These are phyloP conservation scores for Plenodomus biglobosus DNA, from an alignment of 2,329 filamentous ascomycete species.

Conservation along the genomic window DNA sequence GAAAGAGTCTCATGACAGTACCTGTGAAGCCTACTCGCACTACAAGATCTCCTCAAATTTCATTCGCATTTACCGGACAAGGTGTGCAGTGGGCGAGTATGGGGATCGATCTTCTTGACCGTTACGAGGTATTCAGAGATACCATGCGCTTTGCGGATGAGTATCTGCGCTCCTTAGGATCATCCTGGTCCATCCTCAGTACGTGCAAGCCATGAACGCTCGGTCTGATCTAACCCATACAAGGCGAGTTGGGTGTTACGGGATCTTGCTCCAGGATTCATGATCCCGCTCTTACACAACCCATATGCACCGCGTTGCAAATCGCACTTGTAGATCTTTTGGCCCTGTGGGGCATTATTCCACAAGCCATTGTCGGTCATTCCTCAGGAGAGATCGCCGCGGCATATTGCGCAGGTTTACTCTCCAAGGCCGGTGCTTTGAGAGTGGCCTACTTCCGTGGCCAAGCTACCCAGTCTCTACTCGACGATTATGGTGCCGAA, in stretches of 20 bases:
- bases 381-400: constrained; percentile 28
- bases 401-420: constrained; percentile 11
- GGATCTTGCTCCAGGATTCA: too few species aligned
- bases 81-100: constrained; percentile 33
- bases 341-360: constrained; percentile 11
- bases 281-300: constrained; percentile 13
- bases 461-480: constrained; percentile 3
- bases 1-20: constrained; percentile 1
- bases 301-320: constrained; percentile 4
- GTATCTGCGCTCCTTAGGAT: neutral
- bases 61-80: constrained; percentile 35
- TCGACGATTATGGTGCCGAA: neutral
- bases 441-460: constrained; percentile 12
- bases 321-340: constrained; percentile 7
- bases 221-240: too few species aligned
- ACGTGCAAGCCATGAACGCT: too few species aligned
- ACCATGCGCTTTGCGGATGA: constrained; percentile 3
- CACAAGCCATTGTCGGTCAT: constrained; percentile 17
- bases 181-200: too few species aligned
- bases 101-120: constrained; percentile 21
- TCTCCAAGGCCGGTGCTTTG: constrained; percentile 5
- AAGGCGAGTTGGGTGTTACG: too few species aligned
- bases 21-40: constrained; percentile 2
- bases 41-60: constrained; percentile 1
- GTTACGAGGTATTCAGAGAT: constrained; percentile 6